Evolutionary conservation across 768 basidiomycete species (phyloP).

Genomic region (Lenzites betulinus): DNA sequence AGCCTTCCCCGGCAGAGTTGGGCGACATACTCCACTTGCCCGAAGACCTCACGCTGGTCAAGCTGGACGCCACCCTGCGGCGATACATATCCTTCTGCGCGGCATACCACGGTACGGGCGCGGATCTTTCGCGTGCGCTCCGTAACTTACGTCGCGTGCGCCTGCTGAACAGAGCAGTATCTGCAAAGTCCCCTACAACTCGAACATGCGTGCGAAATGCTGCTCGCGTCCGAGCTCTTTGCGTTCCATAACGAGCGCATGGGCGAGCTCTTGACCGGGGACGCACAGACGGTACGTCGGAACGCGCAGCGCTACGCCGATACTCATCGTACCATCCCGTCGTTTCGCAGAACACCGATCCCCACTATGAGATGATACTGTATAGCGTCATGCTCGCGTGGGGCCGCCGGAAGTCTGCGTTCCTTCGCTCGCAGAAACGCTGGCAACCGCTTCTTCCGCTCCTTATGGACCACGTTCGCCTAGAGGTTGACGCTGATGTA

Average conservation of each 20-base stretch:
- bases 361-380: conserved; percentile 78
- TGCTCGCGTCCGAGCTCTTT: conserved; percentile 87
- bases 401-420: conserved; percentile 66
- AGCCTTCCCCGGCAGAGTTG: conserved; percentile 52
- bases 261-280: conserved; percentile 75
- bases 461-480: conserved; percentile 80
- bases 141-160: background rate
- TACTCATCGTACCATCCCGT: background rate
- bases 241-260: conserved; percentile 90
- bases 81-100: conserved; percentile 80
- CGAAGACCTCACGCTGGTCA: conserved; percentile 62
- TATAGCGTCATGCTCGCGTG: conserved; percentile 77
- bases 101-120: conserved; percentile 76
- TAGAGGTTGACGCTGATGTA: conserved; percentile 78
- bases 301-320: background rate
- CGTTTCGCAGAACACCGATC: conserved; percentile 69
- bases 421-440: conserved; percentile 78
- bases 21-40: conserved; percentile 79
- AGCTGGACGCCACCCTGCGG: conserved; percentile 77
- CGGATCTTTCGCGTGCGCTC: background rate
- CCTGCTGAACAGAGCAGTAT: conserved; percentile 66
- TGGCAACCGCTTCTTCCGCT: conserved; percentile 83
- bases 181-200: conserved; percentile 82
- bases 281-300: conserved; percentile 61
- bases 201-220: conserved; percentile 74